Evolutionary conservation across 805 yeast species (phyloP).

Genomic region (Metschnikowia lachancei): DNA sequence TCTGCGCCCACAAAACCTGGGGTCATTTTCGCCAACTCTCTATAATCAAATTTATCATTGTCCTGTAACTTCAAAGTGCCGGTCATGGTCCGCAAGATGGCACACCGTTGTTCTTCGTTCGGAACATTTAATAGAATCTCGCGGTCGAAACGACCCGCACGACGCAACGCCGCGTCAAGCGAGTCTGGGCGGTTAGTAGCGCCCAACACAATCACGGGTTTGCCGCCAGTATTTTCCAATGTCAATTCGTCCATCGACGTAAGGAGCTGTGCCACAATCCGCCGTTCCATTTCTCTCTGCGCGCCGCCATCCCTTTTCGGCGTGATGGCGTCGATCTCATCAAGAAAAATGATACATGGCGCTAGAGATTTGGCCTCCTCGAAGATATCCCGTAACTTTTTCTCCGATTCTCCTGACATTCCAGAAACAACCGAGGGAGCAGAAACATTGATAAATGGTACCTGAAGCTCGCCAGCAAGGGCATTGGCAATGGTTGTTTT

Average conservation of each 20-base stretch:
- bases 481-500: slow-evolving; percentile 96
- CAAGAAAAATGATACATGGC: slow-evolving; percentile 90
- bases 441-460: slow-evolving; percentile 85
- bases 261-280: slow-evolving; percentile 92
- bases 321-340: slow-evolving; percentile 96
- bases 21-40: slow-evolving; percentile 79
- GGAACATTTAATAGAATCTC: slow-evolving; percentile 96
- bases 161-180: slow-evolving; percentile 86
- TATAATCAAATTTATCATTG: slow-evolving; percentile 60
- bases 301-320: slow-evolving; percentile 96
- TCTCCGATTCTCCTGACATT: slow-evolving; percentile 98
- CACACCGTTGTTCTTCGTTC: slow-evolving; percentile 73
- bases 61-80: slow-evolving; percentile 55
- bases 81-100: slow-evolving; percentile 76
- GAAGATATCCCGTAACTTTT: slow-evolving; percentile 86
- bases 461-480: slow-evolving; percentile 89
- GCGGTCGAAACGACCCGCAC: slow-evolving; percentile 95
- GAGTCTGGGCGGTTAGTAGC: slow-evolving; percentile 98
- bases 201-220: slow-evolving; percentile 90
- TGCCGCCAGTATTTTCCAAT: slow-evolving; percentile 83
- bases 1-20: slow-evolving; percentile 99
- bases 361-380: slow-evolving; percentile 89
- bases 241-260: slow-evolving; percentile 94
- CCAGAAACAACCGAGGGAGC: slow-evolving; percentile 98
- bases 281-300: slow-evolving; percentile 94